phyloP scores from a whole-genome alignment of 2,329 filamentous ascomycete genomes.

The Colletotrichum theobromicola region DNA sequence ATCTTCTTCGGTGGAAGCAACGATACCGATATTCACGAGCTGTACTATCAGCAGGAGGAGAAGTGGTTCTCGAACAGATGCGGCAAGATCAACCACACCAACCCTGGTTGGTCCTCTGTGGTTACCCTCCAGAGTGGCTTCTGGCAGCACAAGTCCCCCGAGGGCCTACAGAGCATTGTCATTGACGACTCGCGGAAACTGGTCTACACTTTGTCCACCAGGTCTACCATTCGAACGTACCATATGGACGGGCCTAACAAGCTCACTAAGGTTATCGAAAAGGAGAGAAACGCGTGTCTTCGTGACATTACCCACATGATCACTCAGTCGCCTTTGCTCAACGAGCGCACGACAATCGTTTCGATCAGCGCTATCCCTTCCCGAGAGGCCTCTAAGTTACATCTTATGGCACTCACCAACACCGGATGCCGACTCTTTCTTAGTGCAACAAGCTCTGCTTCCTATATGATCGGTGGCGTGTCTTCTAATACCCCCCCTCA shows the following conservation, averaged over 20 bases:
- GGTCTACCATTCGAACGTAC: constrained; percentile 89
- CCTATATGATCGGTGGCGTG: constrained; percentile 65
- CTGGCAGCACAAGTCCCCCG: constrained; percentile 57
- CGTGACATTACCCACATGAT: constrained; percentile 88
- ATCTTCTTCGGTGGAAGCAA: constrained; percentile 88
- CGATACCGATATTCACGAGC: constrained; percentile 89
- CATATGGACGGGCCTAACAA: constrained; percentile 74
- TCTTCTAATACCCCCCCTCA: constrained; percentile 77
- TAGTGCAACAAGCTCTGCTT: constrained; percentile 83
- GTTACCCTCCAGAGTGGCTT: constrained; percentile 56
- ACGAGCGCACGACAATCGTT: constrained; percentile 74
- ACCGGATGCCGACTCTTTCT: constrained; percentile 92
- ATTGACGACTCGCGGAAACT: constrained; percentile 89
- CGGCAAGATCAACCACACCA: constrained; percentile 87
- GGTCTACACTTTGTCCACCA: constrained; percentile 88
- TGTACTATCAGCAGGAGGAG: constrained; percentile 97
- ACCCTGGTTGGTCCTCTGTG: constrained; percentile 71
- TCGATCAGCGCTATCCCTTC: constrained; percentile 85
- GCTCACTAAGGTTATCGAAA: constrained; percentile 69
- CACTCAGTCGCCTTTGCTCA: constrained; percentile 73
- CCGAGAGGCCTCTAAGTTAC: constrained; percentile 80
- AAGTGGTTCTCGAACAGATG: constrained; percentile 93
- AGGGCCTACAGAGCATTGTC: constrained; percentile 78
- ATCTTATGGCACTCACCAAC: constrained; percentile 87
- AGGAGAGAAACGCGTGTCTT: constrained; percentile 64